phyloP scores from a whole-genome alignment of 192 early-diverging fungal genomes.

The Funneliformis geosporum region DNA sequence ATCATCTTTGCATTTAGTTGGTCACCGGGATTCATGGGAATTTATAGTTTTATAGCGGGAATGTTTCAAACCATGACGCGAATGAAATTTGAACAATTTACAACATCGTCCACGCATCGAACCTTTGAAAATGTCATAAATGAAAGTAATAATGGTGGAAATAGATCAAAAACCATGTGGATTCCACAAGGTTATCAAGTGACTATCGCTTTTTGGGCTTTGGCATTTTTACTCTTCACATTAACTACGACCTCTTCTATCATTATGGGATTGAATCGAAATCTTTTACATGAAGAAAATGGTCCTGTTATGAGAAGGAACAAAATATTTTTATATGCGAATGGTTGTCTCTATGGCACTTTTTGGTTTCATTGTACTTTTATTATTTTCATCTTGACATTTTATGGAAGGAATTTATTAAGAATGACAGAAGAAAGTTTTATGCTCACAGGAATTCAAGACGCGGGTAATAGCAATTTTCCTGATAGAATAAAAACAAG shows the following conservation, averaged over 20 bases:
- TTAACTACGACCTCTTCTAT: background rate
- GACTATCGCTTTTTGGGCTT: background rate
- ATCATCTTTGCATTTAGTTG: background rate
- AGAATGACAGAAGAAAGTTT: background rate
- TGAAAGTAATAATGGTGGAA: background rate
- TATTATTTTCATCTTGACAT: background rate
- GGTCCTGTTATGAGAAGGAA: background rate
- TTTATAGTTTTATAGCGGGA: background rate
- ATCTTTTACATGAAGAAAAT: background rate
- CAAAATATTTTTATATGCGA: background rate
- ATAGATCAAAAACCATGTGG: background rate
- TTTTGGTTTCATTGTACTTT: background rate
- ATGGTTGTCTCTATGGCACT: background rate
- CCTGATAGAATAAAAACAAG: background rate
- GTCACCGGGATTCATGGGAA: background rate
- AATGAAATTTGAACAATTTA: background rate
- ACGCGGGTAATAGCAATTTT: background rate
- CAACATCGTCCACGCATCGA: background rate
- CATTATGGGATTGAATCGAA: background rate
- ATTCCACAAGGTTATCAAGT: background rate
- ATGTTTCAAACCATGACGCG: background rate
- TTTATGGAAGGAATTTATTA: background rate
- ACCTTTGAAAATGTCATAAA: background rate
- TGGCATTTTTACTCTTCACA: background rate
- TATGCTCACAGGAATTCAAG: background rate